Conservation (phyloP, 2,329 filamentous ascomycete genomes). For the Xylaria polymorpha region DNA sequence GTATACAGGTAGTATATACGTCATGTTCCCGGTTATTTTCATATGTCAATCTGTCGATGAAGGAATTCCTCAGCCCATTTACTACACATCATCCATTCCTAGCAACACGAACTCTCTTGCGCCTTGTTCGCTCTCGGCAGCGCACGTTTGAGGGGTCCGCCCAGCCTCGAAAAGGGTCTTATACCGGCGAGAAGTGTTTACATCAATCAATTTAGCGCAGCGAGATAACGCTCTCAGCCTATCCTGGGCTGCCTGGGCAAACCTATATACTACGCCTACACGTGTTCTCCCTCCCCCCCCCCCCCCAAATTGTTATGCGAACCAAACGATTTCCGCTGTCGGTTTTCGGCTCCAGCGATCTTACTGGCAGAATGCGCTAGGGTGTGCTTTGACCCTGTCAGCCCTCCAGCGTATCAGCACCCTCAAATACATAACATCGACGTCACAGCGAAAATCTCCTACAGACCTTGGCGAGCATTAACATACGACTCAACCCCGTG, state of each 20-base stretch:
- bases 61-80: background rate
- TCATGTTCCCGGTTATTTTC: constrained; percentile 3
- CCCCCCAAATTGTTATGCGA: constrained; percentile 19
- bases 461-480: background rate
- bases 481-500: constrained; percentile 9
- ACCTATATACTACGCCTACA: constrained; percentile 14
- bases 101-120: background rate
- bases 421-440: constrained; percentile 8
- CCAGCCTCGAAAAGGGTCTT: constrained; percentile 9
- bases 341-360: background rate
- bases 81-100: background rate
- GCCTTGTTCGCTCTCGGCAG: background rate
- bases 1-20: background rate
- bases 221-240: background rate
- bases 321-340: constrained; percentile 13
- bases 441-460: constrained; percentile 25
- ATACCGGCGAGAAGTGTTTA: background rate
- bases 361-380: constrained; percentile 15
- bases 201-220: background rate
- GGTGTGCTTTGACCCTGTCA: constrained; percentile 14
- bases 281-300: constrained; percentile 15
- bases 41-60: background rate
- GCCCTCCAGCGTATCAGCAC: constrained; percentile 22
- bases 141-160: background rate
- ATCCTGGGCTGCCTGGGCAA: background rate